A percentile compares a stretch with the other conserved stretches of the same genome.
Conservation (phyloP, 768 basidiomycete genomes). For the Tephrocybe sp. region DNA sequence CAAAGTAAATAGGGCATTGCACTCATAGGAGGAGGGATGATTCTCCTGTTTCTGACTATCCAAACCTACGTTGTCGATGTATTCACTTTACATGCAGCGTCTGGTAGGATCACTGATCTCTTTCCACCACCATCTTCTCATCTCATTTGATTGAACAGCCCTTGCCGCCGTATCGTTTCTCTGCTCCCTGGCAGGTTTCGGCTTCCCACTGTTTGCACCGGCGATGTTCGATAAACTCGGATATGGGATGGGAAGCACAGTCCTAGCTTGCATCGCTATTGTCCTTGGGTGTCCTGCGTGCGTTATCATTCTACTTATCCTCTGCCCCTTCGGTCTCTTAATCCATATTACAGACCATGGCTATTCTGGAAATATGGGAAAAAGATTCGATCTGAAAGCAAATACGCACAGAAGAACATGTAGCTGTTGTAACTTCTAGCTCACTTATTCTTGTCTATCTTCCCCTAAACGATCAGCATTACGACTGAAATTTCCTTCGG, state of each 20-base stretch:
- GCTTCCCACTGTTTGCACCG: slow-evolving; percentile 75
- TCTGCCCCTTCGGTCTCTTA: neutral
- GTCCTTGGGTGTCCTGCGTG: slow-evolving; percentile 62
- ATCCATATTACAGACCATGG: slow-evolving; percentile 23
- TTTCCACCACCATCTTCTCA: neutral
- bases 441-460: no score
- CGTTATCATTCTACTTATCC: slow-evolving; percentile 21
- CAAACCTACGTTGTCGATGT: slow-evolving; percentile 70
- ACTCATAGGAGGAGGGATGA: slow-evolving; percentile 55
- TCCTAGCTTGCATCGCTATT: slow-evolving; percentile 60
- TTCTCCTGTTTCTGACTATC: slow-evolving; percentile 60
- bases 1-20: slow-evolving; percentile 63
- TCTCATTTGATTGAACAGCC: slow-evolving; percentile 32
- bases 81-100: slow-evolving; percentile 68
- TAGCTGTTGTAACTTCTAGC: no score
- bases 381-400: slow-evolving; percentile 49
- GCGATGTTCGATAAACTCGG: slow-evolving; percentile 66
- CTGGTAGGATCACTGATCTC: slow-evolving; percentile 35
- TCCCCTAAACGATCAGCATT: no score
- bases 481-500: no score
- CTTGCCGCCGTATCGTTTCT: slow-evolving; percentile 65
- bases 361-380: slow-evolving; percentile 35
- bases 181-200: slow-evolving; percentile 69
- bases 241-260: slow-evolving; percentile 68
- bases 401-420: slow-evolving; percentile 34